phyloP scores from a whole-genome alignment of 2,329 filamentous ascomycete species.

The Phaeosphaeria sp. region DNA sequence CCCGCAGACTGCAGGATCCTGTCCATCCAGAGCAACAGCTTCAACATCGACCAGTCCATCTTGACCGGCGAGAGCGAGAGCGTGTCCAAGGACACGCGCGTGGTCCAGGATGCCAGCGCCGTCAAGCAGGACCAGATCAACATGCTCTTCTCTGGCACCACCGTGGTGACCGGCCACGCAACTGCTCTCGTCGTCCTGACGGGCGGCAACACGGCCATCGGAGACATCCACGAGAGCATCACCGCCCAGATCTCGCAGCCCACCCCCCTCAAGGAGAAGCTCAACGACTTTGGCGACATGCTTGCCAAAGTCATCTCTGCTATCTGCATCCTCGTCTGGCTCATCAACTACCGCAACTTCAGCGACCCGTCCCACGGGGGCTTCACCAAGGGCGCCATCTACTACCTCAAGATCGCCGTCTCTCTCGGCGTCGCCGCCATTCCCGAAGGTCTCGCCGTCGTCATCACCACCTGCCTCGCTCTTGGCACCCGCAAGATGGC shows the following conservation, averaged over 20 bases:
- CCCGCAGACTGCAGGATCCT: slow-evolving; percentile 93
- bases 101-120: slow-evolving; percentile 78
- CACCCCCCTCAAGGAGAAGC: slow-evolving; percentile 96
- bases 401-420: slow-evolving; percentile 99
- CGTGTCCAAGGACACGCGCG: slow-evolving; percentile 79
- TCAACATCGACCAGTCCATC: slow-evolving; percentile 95
- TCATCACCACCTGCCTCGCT: slow-evolving; percentile 98
- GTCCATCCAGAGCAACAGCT: slow-evolving; percentile 94
- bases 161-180: slow-evolving; percentile 92
- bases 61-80: slow-evolving; percentile 98
- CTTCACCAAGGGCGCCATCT: slow-evolving; percentile 97
- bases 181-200: slow-evolving; percentile 90
- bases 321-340: slow-evolving; percentile 95
- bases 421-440: slow-evolving; percentile 98
- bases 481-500: slow-evolving; percentile 98
- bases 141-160: slow-evolving; percentile 98
- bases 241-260: slow-evolving; percentile 97
- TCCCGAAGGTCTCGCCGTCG: slow-evolving; percentile 94
- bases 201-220: slow-evolving; percentile 89
- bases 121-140: slow-evolving; percentile 98
- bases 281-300: slow-evolving; percentile 96
- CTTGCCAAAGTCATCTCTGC: slow-evolving; percentile 98
- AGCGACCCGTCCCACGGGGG: slow-evolving; percentile 90
- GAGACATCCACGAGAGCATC: slow-evolving; percentile 98
- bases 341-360: slow-evolving; percentile 98